Evolutionary conservation across 139 green algal species (phyloP), one percentile per base, ranked within the genome.

Genomic region (Auxenochlorella pyrenoidosa): DNA sequence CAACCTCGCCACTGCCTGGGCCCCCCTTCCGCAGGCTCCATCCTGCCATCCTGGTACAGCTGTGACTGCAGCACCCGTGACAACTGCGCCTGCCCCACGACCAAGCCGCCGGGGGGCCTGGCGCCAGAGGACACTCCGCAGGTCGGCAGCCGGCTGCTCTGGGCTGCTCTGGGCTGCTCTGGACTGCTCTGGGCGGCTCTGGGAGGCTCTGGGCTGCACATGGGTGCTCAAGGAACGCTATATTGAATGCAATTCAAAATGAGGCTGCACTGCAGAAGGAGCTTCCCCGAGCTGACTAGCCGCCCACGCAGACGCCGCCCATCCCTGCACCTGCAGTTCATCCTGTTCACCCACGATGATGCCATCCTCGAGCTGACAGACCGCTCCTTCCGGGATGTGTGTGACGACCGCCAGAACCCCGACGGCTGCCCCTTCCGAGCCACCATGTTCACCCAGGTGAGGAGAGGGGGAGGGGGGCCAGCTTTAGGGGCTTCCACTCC

Each of bases 1-100:
- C 54, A 63, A 13, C 54, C 22, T 63, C 18, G 54, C 54, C 18
- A 2, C 54, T 54, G 47, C 54, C 54, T 13, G 3, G 54, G 47
- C 12, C 47, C 54, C 54, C 18, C 12, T 24, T 24, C 18, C 22
- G 54, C 54, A 63, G 54, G 54, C 54, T 71, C 63, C 5, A 71
- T 71, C 10, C 38, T 71, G 30, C 80, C 80, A 13, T 32, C 80
- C 12, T 59, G 60, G 40, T 87, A 87, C 72, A 38, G 59, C 2
- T 87, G 83, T 28, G 71, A 82, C 54, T 87, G 83, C 73, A 41
- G 26, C 28, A 6, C 36, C 19, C 34, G 68, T 15, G 80, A 63
- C 54, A 87, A 82, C 59, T 91, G 88, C 70, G 43, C 68, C n/a
- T 91, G 88, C 78, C 88, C 88, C n/a, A 60, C 21, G 28, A 68